phyloP scores from a whole-genome alignment of 192 early-diverging fungal species.

The Umbelopsis vinacea region DNA sequence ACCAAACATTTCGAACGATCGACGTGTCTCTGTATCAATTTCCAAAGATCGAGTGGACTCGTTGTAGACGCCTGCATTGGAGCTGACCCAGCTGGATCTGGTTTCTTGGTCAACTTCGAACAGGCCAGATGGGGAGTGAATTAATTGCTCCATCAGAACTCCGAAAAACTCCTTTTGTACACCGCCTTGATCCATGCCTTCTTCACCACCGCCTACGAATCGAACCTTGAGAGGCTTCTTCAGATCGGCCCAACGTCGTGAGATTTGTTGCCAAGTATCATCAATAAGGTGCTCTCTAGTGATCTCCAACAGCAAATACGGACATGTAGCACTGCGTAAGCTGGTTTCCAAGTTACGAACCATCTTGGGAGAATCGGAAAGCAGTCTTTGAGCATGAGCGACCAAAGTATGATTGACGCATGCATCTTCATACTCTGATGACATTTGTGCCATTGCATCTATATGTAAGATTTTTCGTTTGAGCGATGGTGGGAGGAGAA shows the following conservation, averaged over 20 bases:
- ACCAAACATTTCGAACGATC: conserved; percentile 83
- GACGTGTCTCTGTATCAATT: conserved; percentile 27
- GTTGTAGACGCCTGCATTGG: conserved; percentile 40
- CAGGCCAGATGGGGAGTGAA: conserved; percentile 76
- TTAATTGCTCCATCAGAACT: conserved; percentile 70
- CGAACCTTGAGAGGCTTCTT: conserved; percentile 85
- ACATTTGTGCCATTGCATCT: conserved; percentile 80
- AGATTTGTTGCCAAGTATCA: conserved; percentile 79
- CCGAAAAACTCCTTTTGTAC: conserved; percentile 97
- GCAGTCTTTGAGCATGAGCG: conserved; percentile 71
- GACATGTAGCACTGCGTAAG: conserved; percentile 65
- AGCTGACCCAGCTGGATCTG: conserved; percentile 78
- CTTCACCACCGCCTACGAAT: conserved; percentile 89
- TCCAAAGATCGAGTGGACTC: conserved; percentile 29
- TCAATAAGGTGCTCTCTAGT: conserved; percentile 69
- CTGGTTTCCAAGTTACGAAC: conserved; percentile 58
- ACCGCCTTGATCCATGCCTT: conserved; percentile 95
- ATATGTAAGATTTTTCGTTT: conserved; percentile 76
- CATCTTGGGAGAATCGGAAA: conserved; percentile 54
- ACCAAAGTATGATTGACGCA: conserved; percentile 82
- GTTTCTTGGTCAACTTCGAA: conserved; percentile 70
- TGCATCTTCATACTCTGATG: conserved; percentile 78
- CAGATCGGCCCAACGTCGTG: conserved; percentile 61
- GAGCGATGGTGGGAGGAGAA: conserved; percentile 68
- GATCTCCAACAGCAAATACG: conserved; percentile 82